Conservation (phyloP, 164 flowering plant genomes). For the Cinnamomum chago region DNA sequence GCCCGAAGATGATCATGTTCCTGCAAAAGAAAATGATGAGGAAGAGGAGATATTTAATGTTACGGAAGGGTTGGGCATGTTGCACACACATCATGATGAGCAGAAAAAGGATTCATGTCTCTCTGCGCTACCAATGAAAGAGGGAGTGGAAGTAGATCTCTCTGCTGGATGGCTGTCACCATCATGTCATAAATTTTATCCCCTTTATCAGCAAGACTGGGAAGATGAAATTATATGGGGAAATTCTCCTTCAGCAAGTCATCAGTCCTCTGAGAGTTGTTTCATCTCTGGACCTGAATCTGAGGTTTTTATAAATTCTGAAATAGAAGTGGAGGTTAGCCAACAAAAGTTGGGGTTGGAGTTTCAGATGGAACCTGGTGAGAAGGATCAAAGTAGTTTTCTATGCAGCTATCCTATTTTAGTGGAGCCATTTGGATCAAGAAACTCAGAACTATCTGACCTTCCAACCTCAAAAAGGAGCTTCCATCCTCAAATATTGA, state of each 20-base stretch:
- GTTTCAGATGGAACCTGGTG: slow-evolving; percentile 15
- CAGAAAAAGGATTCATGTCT: slow-evolving; percentile 40
- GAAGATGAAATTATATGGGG: slow-evolving; percentile 83
- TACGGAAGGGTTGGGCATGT: slow-evolving; percentile 17
- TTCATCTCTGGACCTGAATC: slow-evolving; percentile 44
- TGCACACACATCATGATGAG: slow-evolving; percentile 21
- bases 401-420: slow-evolving; percentile 28
- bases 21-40: slow-evolving; percentile 19
- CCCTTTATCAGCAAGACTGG: slow-evolving; percentile 89
- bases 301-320: slow-evolving; percentile 27
- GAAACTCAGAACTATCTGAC: slow-evolving; percentile 22
- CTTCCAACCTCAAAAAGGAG: slow-evolving; percentile 22
- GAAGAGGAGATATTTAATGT: slow-evolving; percentile 27
- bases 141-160: slow-evolving; percentile 23
- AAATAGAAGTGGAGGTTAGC: slow-evolving; percentile 19
- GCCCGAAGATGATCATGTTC: slow-evolving; percentile 24
- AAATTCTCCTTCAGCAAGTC: slow-evolving; percentile 43
- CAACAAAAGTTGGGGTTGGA: background rate
- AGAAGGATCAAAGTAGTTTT: slow-evolving; percentile 29
- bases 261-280: slow-evolving; percentile 34
- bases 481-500: slow-evolving; percentile 78
- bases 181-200: slow-evolving; percentile 41
- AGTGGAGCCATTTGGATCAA: slow-evolving; percentile 62
- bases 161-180: slow-evolving; percentile 32
- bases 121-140: slow-evolving; percentile 63